Evolutionary conservation across 2,329 filamentous ascomycete species (phyloP).

Genomic region (Verticillium isaacii): DNA sequence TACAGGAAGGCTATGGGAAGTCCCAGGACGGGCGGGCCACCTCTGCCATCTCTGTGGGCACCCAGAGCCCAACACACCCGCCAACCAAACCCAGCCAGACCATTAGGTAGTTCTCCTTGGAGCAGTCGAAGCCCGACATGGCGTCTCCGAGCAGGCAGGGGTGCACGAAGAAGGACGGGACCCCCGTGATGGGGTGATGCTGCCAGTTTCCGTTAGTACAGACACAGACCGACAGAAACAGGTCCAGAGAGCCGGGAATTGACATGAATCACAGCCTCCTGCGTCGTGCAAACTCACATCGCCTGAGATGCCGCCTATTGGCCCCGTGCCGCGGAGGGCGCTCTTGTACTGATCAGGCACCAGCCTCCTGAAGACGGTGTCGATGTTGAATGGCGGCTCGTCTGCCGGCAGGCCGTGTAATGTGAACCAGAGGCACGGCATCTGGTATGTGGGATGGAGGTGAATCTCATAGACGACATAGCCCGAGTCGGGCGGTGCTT

Average conservation of each 20-base stretch:
- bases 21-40: not conserved
- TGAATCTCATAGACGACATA: slow-evolving; percentile 69
- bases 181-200: slow-evolving; percentile 77
- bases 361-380: slow-evolving; percentile 65
- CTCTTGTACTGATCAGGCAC: slow-evolving; percentile 63
- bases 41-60: slow-evolving; percentile 64
- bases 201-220: slow-evolving; percentile 32
- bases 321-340: slow-evolving; percentile 54
- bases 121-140: slow-evolving; percentile 61
- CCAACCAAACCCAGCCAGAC: slow-evolving; percentile 89
- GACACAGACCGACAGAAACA: slow-evolving; percentile 4
- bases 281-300: slow-evolving; percentile 54
- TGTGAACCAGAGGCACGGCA: slow-evolving; percentile 73
- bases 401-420: slow-evolving; percentile 53
- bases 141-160: slow-evolving; percentile 84
- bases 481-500: slow-evolving; percentile 26
- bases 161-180: slow-evolving; percentile 85
- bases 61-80: slow-evolving; percentile 70
- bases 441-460: slow-evolving; percentile 68
- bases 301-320: slow-evolving; percentile 70
- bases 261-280: slow-evolving; percentile 21
- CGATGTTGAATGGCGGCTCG: slow-evolving; percentile 56
- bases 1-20: not conserved
- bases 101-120: slow-evolving; percentile 69
- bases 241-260: slow-evolving; percentile 21